Evolutionary conservation across 768 basidiomycete species (phyloP), one percentile per base, ranked within the genome.

Genomic region (Trametopsis cervina): DNA sequence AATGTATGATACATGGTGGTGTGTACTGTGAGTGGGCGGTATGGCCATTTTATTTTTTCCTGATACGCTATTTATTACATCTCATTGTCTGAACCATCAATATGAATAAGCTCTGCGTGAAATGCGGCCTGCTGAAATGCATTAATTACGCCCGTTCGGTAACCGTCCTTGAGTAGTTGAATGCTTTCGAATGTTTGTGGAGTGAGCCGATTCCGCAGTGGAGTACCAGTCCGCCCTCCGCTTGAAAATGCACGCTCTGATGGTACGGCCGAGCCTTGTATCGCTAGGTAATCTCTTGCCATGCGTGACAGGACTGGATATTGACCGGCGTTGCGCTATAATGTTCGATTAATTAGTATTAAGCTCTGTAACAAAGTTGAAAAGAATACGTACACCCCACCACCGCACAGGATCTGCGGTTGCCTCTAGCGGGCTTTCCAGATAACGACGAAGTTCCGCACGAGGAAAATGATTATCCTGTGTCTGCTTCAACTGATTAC

Each of bases 371-470:
- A 22, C 20, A 43, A 23, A 6, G 17, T 23, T 23, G 10, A 18
- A 43, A 25, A 22, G 5, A 43, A 12, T 5, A 43, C 42, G 5
- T 43, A 43, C 42, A 22, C 42, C 42, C 42, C 42, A 43, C 42
- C 22, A 20, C 12, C 9, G 12, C 10, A 43, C 42, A 43, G 10
- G 12, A 43, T 20, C 42, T 12, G n/a, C 25, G 10, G 10, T 43
- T 10, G 15, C 42, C 18, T 43, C 42, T 9, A 12, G 42, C 13
- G 42, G 42, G 20, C 7, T 18, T 9, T 43, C 23, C 15, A 43
- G 25, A 24, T 43, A 43, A 9, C 22, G 17, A 18, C 22, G 17
- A 22, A 40, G 39, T 17, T 40, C 39, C 18, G n/a, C n/a, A n/a
- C n/a, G n/a, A n/a, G n/a, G n/a, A n/a, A n/a, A n/a, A n/a, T n/a